Conservation (phyloP, 306 rosid species). For the Cucumis melo region DNA sequence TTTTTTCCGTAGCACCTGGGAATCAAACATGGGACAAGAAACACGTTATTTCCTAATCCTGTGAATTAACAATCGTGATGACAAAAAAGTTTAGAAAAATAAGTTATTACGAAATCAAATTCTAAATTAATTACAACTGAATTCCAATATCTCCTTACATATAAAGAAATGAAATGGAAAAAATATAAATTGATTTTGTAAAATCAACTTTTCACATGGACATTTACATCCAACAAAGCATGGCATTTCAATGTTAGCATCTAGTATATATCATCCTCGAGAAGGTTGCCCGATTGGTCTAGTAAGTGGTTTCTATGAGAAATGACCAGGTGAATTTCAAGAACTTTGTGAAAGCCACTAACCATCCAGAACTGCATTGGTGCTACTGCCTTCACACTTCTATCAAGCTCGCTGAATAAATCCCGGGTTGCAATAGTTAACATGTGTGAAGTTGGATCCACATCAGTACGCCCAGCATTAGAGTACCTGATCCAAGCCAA, state of each 20-base stretch:
- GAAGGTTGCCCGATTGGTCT: not conserved
- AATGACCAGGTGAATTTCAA: constrained; percentile 6
- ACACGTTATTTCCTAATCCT: not conserved
- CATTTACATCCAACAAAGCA: not conserved
- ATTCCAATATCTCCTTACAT: not conserved
- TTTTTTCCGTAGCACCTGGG: constrained; percentile 80
- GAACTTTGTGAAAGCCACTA: constrained; percentile 11
- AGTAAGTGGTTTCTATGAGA: not conserved
- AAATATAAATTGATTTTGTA: not conserved
- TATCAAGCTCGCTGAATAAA: constrained; percentile 76
- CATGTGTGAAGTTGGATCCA: constrained; percentile 88
- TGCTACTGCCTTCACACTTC: constrained; percentile 84
- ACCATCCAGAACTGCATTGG: constrained; percentile 99
- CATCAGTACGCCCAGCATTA: constrained; percentile 61
- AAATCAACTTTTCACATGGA: not conserved
- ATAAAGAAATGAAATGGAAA: not conserved
- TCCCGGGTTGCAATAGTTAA: constrained; percentile 87
- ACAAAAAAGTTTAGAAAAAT: not conserved
- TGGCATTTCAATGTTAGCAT: not conserved
- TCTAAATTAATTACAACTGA: not conserved
- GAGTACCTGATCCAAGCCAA: constrained; percentile 43
- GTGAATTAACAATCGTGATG: not conserved
- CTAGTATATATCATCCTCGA: not conserved
- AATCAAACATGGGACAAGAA: constrained; percentile 10
- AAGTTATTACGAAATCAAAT: not conserved